phyloP scores from a whole-genome alignment of 345 rosid species.

The Syzygium jambos region DNA sequence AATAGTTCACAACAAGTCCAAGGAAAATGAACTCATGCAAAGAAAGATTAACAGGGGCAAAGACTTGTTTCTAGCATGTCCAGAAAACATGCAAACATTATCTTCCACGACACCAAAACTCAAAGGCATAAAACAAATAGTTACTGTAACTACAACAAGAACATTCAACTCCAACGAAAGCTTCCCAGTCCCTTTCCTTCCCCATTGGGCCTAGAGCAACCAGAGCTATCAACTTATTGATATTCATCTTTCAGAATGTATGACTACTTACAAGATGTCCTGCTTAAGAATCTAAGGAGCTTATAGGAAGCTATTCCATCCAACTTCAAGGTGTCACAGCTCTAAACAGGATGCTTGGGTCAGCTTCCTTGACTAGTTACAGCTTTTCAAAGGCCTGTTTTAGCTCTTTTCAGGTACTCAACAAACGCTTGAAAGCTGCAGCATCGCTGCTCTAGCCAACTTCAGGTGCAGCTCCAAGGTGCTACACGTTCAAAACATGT shows the following conservation, averaged over 20 bases:
- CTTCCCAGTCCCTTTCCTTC: neutral
- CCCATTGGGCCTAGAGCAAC: neutral
- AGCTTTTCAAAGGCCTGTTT: neutral
- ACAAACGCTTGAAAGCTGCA: neutral
- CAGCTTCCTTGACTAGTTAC: neutral
- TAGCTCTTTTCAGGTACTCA: neutral
- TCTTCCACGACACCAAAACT: neutral
- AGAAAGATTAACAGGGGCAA: neutral
- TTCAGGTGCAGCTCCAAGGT: neutral
- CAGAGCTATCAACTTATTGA: neutral
- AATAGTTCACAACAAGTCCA: neutral
- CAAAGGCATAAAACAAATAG: neutral
- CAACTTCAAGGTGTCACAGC: neutral
- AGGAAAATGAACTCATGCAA: neutral
- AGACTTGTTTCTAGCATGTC: neutral
- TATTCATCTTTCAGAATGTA: neutral
- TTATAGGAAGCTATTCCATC: neutral
- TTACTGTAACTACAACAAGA: neutral
- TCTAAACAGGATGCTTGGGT: neutral
- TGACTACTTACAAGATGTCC: neutral
- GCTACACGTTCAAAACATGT: neutral
- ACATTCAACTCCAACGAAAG: neutral
- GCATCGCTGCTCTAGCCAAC: neutral
- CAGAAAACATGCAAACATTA: neutral
- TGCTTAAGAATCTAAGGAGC: neutral